Conservation (phyloP, 345 rosid genomes). For the Euphorbia lathyris region DNA sequence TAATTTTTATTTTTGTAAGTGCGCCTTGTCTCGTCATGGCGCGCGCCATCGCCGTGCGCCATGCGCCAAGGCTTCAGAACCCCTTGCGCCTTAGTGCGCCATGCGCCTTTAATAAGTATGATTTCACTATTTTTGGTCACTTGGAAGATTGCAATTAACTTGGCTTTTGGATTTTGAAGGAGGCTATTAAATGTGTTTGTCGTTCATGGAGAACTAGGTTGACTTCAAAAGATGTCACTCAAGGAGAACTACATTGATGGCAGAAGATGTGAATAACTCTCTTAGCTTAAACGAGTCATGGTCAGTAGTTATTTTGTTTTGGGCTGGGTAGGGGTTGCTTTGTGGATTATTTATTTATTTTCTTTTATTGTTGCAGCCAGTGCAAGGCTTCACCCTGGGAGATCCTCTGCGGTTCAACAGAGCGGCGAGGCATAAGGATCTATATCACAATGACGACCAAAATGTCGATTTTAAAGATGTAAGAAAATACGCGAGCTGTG, state of each 20-base stretch:
- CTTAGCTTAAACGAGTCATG: constrained; percentile 73
- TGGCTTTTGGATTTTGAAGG: constrained; percentile 36
- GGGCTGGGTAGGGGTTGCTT: not conserved
- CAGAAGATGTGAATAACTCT: constrained; percentile 75
- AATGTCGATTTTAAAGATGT: constrained; percentile 73
- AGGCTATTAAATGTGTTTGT: constrained; percentile 87
- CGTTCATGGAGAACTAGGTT: constrained; percentile 65
- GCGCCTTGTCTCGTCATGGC: too few species aligned
- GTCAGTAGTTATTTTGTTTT: constrained; percentile 25
- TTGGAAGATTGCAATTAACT: not conserved
- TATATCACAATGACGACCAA: constrained; percentile 69
- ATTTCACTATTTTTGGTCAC: too few species aligned
- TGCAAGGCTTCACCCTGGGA: constrained; percentile 64
- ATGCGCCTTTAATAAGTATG: too few species aligned
- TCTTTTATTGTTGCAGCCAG: constrained; percentile 39
- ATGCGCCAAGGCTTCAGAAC: too few species aligned
- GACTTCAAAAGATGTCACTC: too few species aligned
- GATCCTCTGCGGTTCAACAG: constrained; percentile 65
- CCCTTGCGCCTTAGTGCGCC: too few species aligned
- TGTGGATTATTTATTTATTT: not conserved
- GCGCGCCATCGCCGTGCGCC: too few species aligned
- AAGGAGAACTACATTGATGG: too few species aligned
- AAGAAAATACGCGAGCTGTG: constrained; percentile 5
- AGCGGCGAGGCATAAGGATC: constrained; percentile 68
- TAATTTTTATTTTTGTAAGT: too few species aligned